Evolutionary conservation across 441 rosid genomes (phyloP).

Genomic region (Populus hybrid): DNA sequence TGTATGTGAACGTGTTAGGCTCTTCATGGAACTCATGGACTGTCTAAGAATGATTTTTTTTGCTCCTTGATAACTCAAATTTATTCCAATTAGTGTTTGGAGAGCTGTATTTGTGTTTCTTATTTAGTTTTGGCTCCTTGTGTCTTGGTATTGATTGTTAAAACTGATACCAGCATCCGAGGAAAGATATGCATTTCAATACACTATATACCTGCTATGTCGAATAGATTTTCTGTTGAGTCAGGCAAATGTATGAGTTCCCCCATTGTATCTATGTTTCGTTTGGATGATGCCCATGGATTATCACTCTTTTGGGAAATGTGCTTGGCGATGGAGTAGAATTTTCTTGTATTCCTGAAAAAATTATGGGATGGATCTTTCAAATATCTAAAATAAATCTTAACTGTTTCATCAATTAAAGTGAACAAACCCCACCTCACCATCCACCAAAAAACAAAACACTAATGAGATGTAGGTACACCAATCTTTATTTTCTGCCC

Average conservation of each 20-base stretch:
- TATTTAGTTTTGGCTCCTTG: too few species aligned
- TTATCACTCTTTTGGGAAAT: conserved; percentile 55
- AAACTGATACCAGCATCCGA: not conserved
- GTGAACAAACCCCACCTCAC: not conserved
- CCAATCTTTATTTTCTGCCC: not conserved
- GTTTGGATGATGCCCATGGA: conserved; percentile 64
- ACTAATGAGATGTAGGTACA: not conserved
- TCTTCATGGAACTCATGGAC: not conserved
- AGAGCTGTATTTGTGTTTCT: not conserved
- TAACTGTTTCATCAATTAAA: not conserved
- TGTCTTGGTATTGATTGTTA: too few species aligned
- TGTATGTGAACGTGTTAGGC: not conserved
- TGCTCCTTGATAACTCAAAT: not conserved
- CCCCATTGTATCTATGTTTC: conserved; percentile 41
- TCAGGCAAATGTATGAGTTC: conserved; percentile 68
- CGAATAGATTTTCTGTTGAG: conserved; percentile 60
- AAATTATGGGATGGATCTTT: not conserved
- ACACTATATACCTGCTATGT: conserved; percentile 54
- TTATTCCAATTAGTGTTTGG: not conserved
- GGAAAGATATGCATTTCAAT: conserved; percentile 13
- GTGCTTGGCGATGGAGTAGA: conserved; percentile 25
- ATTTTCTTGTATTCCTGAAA: conserved; percentile 42
- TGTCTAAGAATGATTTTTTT: too few species aligned
- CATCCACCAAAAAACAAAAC: not conserved
- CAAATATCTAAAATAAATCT: not conserved